Evolutionary conservation across 179 eudicot genomes (phyloP).

Genomic region (Beta corolliflora): DNA sequence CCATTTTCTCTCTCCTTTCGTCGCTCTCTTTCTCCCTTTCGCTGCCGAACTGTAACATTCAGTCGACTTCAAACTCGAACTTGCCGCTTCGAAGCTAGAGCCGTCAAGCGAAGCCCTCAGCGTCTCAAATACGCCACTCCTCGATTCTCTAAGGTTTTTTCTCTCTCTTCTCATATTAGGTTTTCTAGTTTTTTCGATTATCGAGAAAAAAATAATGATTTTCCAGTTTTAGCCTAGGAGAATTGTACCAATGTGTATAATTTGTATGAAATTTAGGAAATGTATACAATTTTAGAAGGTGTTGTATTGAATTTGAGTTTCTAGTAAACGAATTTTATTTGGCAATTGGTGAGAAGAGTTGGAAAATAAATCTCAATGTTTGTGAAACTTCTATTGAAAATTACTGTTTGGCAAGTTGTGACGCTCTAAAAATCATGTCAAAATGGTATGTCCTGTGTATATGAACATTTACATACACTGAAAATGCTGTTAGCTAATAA

Average conservation of each 20-base stretch:
- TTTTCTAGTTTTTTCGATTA: neutral
- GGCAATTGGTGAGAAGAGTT: neutral
- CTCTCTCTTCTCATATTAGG: neutral
- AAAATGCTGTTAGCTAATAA: too few relatives aligned
- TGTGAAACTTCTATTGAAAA: neutral
- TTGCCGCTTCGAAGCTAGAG: conserved; percentile 28
- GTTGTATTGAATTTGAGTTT: neutral
- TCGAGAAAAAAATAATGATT: neutral
- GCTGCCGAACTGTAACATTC: conserved; percentile 14
- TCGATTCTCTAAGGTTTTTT: conserved; percentile 62
- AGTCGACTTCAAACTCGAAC: conserved; percentile 13
- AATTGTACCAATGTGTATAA: too few relatives aligned
- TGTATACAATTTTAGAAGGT: neutral
- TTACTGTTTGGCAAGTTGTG: neutral
- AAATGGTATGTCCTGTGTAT: too few relatives aligned
- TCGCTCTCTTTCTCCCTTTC: conserved; percentile 13
- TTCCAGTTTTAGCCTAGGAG: neutral
- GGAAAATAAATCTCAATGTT: neutral
- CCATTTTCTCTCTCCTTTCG: conserved; percentile 10
- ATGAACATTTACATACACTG: too few relatives aligned
- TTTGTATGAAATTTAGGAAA: neutral
- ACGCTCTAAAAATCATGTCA: neutral
- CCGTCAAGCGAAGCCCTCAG: conserved; percentile 71
- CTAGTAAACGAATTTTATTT: neutral
- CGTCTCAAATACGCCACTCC: conserved; percentile 81